Conservation (phyloP, 495 filamentous ascomycete genomes). For the Penicillium antarcticum region DNA sequence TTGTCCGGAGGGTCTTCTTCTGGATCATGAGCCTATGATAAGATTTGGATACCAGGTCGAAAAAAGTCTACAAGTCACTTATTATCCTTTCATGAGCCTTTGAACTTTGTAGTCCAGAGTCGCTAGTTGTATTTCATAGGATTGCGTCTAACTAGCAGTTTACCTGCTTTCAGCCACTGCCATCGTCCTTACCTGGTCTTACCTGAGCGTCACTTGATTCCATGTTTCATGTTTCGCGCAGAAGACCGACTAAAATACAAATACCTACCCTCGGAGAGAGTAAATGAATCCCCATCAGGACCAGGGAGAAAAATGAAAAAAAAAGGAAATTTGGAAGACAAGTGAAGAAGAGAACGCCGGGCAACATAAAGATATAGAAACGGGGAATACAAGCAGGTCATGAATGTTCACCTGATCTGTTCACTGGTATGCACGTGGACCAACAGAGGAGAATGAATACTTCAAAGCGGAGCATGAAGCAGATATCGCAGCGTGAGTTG, state of each 20-base stretch:
- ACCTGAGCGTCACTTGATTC: conserved; percentile 42
- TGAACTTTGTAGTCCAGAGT: conserved; percentile 2
- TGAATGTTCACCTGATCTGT: neutral
- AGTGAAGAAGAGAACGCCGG: conserved; percentile 17
- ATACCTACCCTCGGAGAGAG: conserved; percentile 43
- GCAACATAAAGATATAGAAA: conserved; percentile 19
- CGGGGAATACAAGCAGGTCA: conserved; percentile 19
- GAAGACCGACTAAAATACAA: conserved; percentile 41
- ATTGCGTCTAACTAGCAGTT: conserved; percentile 28
- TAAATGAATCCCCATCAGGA: conserved; percentile 10
- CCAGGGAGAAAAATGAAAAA: conserved; percentile 13
- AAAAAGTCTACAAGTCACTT: conserved; percentile 14
- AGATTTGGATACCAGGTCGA: conserved; percentile 30
- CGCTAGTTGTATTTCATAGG: conserved; percentile 20
- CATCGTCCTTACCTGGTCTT: conserved; percentile 67
- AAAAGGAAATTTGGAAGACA: conserved; percentile 17
- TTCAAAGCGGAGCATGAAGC: neutral
- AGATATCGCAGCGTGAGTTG: conserved; percentile 1
- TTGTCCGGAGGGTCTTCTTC: conserved; percentile 19
- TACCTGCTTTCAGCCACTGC: conserved; percentile 33
- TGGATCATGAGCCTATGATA: conserved; percentile 38
- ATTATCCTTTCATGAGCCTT: neutral
- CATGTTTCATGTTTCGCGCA: conserved; percentile 11
- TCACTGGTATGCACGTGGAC: conserved; percentile 6
- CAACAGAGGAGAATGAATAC: conserved; percentile 4